Evolutionary conservation across 2,329 filamentous ascomycete genomes (phyloP), one percentile per base, ranked within the genome.

Genomic region (Arachnomyces sp.): DNA sequence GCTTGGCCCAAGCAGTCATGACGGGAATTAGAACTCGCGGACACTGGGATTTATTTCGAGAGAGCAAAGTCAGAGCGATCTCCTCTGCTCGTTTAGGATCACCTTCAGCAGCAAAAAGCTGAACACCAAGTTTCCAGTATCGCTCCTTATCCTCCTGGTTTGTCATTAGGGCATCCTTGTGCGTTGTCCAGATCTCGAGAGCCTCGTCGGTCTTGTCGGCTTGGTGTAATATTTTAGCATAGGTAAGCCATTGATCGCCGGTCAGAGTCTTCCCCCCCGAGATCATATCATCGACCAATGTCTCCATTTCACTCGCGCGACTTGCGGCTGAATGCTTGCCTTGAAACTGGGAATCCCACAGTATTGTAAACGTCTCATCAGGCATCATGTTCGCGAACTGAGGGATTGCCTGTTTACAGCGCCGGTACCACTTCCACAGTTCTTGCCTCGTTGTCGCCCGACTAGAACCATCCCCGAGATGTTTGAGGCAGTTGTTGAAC

Each of bases 201-300:
- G 81, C 82, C 47, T 75, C 71, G 4, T 66, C 63, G 42, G 73
- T 68, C 57, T 75, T 76, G 2, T 79, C 81, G 31, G 74, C 71
- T 4, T 79, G 66, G 47, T 83, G 81, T 31, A 83, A 66, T 42
- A 81, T 77, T 53, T 86, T 79, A 25, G 88, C 77, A 25, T 79
- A 79, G 18, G 81, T 63, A 13, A 88, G 63, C 47, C 78, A 76
- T 51, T 84, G 81, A 2, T 67, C 57, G 3, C 71, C 68, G 9
- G 62, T 68, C 38, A 88, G 62, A 1, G 66, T 49, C 36, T 76
- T 66, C 6, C 75, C 77, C 13, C 74, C 72, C 4, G 72, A 69
- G 40, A 70, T 67, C 69, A 86, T 81, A 53, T 88, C 83, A 50
- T 78, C 72, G 4, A 76, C 71, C 2, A 90, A 67, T 25, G 68